Evolutionary conservation across 768 basidiomycete species (phyloP), one percentile per base, ranked within the genome.

Genomic region (Tulasnella sp.): DNA sequence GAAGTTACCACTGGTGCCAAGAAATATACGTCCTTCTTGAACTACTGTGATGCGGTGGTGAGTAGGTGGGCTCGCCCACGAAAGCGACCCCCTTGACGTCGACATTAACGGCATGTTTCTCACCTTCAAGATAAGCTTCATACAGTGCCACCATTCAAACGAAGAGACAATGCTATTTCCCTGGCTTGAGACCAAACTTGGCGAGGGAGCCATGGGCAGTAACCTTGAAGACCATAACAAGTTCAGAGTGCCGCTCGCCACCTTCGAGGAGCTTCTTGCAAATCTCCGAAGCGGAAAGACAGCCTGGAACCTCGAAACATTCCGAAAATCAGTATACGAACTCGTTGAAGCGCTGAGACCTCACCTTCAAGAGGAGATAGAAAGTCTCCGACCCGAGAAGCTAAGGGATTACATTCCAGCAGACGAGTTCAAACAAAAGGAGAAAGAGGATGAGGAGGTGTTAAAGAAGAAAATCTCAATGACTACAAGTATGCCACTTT

Each of bases 281-380:
- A 40, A 42, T 23, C 42, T 74, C n/a, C 73, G 48, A 74, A 46
- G 35, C 23, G 73, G 73, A 23, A 29, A 77, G 26, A 35, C 20
- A 11, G 20, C 32, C 4, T 77, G n/a, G 39, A 29, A 67, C 40
- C 7, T 51, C 75, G 61, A 37, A 20, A 20, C 10, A 26, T 44
- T 77, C 32, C 32, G 40, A 2, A 51, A 61, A 6, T 26, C 67
- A 70, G 2, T 77, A 18, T 44, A 77, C 37, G 67, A 32, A 1
- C 57, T 77, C 11, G 67, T 35, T 20, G 40, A 32, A 42, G 32
- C 35, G 16, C 67, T 77, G 35, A 40, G 61, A 23, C 26, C 73
- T 10, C 75, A 77, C 39, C 75, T 77, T 20, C 5, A 42, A n/a
- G 69, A 73, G 15, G 75, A 77, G 61, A 77, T 77, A 37, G 67